Evolutionary conservation across 1,139 yeast species (phyloP), one percentile per base, ranked within the genome.

Genomic region (Eremothecium sinecaudum): DNA sequence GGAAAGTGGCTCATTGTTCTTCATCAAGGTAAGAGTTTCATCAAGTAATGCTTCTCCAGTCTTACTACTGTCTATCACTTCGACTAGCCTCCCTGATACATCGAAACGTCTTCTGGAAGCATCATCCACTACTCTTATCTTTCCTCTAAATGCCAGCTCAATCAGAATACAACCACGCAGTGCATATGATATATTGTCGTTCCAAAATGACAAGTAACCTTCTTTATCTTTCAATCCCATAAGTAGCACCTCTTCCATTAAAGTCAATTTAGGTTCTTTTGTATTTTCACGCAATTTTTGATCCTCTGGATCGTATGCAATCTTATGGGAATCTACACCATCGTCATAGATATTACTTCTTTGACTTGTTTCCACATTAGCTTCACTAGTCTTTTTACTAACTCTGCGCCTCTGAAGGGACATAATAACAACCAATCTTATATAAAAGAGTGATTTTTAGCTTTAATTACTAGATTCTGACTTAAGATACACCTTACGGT

Each of bases 201-300:
- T 92, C 98, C 98, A 90, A 61, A 90, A 90, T 15, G 96, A 84
- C 39, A 90, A 67, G 58, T 87, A 86, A 5, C 98, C 98, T 60
- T 90, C 97, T 50, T 81, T 80, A 59, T 90, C 98, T 56, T 90
- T 87, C 45, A 90, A 69, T 2, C 98, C 99, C 64, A 90, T 73
- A 44, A 90, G 68, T 42, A 90, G 64, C 7, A 90, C 95, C 59
- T 90, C 98, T 60, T 90, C 99, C 96, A 90, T 86, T 47, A 90
- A 63, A 1, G 98, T 92, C 48, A 90, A 67, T 33, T 75, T 65
- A 1, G 98, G 97, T 14, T 64, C 56, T 34, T 63, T 64, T 38
- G 62, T 57, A 31, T 50, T 45, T 24, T 59, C 61, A 18, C 54
- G 53, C 40, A 67, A 57, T 40, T 59, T 62, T 20, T 58, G 59